Evolutionary conservation across 371 early-diverging fungal species (phyloP).

Genomic region (Parasitella parasitica): DNA sequence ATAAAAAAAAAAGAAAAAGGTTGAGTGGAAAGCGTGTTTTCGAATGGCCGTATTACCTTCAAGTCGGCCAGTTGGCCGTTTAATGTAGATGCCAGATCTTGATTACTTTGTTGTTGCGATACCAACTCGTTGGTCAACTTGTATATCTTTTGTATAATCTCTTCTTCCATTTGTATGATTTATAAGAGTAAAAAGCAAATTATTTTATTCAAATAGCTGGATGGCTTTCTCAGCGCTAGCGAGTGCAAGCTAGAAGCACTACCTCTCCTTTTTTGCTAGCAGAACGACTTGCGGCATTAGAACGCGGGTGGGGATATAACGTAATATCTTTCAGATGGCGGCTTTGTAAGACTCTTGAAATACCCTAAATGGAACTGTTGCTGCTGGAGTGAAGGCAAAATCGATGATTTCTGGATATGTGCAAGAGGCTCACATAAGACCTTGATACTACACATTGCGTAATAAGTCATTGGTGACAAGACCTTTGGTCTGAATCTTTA

Average conservation of each 20-base stretch:
- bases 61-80: conserved; percentile 23
- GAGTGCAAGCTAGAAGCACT: background rate
- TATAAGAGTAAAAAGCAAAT: background rate
- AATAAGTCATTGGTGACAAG: no score
- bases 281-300: no score
- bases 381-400: no score
- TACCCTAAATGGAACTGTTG: no score
- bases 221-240: background rate
- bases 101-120: conserved; percentile 33
- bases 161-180: conserved; percentile 34
- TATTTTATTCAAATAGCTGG: background rate
- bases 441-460: no score
- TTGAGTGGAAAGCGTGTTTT: background rate
- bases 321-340: no score
- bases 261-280: background rate
- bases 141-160: conserved; percentile 31
- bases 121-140: conserved; percentile 33
- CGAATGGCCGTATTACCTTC: conserved; percentile 17
- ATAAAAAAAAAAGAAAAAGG: background rate
- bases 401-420: no score
- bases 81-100: conserved; percentile 27
- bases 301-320: no score
- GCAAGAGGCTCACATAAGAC: no score
- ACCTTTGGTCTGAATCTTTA: no score
- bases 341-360: no score